Conservation (phyloP, 1,284 basidiomycete genomes). For the Malassezia furfur region DNA sequence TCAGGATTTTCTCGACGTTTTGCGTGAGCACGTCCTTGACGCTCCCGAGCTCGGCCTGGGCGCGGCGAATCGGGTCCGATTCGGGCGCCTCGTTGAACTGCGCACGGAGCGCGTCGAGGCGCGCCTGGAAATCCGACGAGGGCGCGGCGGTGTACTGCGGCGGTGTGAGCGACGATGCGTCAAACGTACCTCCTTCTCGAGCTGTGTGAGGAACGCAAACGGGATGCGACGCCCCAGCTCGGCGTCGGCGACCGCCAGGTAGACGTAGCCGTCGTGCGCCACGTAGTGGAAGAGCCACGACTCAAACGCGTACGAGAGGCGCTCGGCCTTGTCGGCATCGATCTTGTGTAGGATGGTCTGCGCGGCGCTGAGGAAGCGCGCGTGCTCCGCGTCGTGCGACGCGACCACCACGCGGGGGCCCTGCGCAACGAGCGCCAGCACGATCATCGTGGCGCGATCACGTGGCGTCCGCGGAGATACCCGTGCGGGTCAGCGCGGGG, state of each 20-base stretch:
- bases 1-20: constrained; percentile 64
- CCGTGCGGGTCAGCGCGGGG: too few relatives aligned
- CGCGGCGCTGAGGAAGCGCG: constrained; percentile 57
- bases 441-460: constrained; percentile 24
- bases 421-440: constrained; percentile 40
- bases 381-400: constrained; percentile 31
- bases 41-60: constrained; percentile 79
- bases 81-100: constrained; percentile 82
- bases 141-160: not conserved
- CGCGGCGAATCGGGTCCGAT: constrained; percentile 77
- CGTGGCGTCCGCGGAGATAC: not conserved
- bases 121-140: constrained; percentile 9
- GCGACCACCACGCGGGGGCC: constrained; percentile 29
- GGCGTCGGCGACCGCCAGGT: constrained; percentile 81
- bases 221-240: constrained; percentile 68
- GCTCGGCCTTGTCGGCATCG: constrained; percentile 74
- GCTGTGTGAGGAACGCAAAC: constrained; percentile 79
- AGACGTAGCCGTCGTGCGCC: constrained; percentile 55
- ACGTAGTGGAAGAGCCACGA: constrained; percentile 87
- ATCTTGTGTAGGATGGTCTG: constrained; percentile 89
- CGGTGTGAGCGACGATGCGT: not conserved
- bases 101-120: constrained; percentile 49
- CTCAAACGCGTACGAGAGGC: constrained; percentile 63
- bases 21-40: constrained; percentile 92
- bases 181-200: constrained; percentile 61